A percentile compares a stretch with the other conserved stretches of the same genome.
Conservation (phyloP, 2,329 filamentous ascomycete species). For the Mariannaea sp. region DNA sequence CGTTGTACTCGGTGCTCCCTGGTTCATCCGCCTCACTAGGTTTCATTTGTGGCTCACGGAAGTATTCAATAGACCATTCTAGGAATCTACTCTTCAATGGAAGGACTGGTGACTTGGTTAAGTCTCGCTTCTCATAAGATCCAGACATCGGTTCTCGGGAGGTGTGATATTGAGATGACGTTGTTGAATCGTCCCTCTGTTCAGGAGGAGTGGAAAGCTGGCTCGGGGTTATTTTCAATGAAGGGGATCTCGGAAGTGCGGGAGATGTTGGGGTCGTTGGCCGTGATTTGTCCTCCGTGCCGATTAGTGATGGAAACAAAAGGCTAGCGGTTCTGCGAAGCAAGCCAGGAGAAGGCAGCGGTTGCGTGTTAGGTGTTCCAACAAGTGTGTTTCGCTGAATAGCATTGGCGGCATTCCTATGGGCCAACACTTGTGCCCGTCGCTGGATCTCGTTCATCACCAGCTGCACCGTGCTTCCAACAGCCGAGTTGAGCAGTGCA, state of each 20-base stretch:
- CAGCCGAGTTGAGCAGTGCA: constrained; percentile 74
- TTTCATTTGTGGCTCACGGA: constrained; percentile 98
- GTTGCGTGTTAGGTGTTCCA: constrained; percentile 46
- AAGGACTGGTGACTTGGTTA: constrained; percentile 63
- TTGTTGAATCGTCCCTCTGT: constrained; percentile 66
- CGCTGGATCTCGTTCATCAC: constrained; percentile 75
- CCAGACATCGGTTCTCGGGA: constrained; percentile 81
- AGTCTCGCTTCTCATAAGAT: constrained; percentile 68
- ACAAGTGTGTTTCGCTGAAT: constrained; percentile 51
- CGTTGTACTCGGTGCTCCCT: constrained; percentile 94
- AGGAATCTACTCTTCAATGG: constrained; percentile 84
- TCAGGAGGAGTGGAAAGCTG: constrained; percentile 66
- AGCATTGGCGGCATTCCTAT: constrained; percentile 48
- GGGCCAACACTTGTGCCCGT: constrained; percentile 53
- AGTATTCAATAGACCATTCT: constrained; percentile 97
- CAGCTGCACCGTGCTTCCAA: constrained; percentile 71
- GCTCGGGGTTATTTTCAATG: constrained; percentile 48
- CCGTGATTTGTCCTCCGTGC: constrained; percentile 51
- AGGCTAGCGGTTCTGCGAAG: constrained; percentile 68
- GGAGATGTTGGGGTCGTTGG: constrained; percentile 41
- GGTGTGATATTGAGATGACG: constrained; percentile 73
- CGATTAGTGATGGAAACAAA: constrained; percentile 63
- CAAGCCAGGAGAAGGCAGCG: constrained; percentile 60
- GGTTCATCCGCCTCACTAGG: constrained; percentile 94
- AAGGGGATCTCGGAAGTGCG: constrained; percentile 38